These are phyloP conservation scores for Chlamydomonas asymmetrica DNA, from an alignment of 139 green algal genomes.

Conservation along the genomic window DNA sequence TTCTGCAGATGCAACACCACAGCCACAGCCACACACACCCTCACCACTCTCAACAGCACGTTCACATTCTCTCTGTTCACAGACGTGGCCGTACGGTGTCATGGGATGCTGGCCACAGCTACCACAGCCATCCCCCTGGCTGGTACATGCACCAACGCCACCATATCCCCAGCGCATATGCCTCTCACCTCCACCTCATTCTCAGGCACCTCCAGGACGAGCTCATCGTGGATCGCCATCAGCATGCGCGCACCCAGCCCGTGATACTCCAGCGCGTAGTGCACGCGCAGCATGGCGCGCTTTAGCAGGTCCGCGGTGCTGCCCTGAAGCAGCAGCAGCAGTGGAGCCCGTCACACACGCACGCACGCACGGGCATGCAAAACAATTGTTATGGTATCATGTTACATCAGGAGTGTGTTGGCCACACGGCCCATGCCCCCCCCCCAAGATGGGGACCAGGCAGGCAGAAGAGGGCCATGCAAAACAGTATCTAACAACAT, in stretches of 20 bases:
- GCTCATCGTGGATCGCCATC: constrained; percentile 6
- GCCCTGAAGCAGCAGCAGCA: not conserved
- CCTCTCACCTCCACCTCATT: not conserved
- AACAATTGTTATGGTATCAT: not conserved
- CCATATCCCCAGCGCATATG: too few species aligned
- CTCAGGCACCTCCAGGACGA: constrained; percentile 3
- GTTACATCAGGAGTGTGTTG: not conserved
- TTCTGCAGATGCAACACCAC: too few species aligned
- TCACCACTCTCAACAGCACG: too few species aligned
- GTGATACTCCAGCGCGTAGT: not conserved
- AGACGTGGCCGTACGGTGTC: too few species aligned
- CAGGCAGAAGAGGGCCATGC: not conserved
- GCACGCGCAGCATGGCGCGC: not conserved
- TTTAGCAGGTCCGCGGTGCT: constrained; percentile 6
- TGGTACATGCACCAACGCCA: too few species aligned
- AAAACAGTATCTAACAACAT: not conserved
- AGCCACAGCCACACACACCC: too few species aligned
- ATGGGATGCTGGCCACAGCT: too few species aligned
- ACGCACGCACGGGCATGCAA: not conserved
- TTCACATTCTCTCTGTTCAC: too few species aligned
- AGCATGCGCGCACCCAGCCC: not conserved
- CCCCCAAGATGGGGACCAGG: not conserved
- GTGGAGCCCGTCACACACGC: not conserved
- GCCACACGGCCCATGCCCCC: not conserved
- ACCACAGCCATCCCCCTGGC: too few species aligned